Conservation (phyloP, 768 basidiomycete genomes). For the Pleurotus giganteus region DNA sequence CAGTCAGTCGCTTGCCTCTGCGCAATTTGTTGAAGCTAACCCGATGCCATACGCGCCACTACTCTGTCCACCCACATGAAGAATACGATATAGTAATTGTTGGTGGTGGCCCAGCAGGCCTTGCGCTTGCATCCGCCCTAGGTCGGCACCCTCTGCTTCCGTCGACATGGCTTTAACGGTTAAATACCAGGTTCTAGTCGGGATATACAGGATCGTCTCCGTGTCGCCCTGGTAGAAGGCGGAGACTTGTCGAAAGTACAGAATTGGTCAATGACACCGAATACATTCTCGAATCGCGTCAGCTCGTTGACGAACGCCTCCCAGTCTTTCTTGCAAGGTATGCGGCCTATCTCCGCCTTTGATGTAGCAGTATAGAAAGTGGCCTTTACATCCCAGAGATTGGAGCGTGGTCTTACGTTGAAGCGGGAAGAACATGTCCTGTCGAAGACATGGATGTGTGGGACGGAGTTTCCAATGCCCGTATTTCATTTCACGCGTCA, state of each 20-base stretch:
- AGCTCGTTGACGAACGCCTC: constrained; percentile 83
- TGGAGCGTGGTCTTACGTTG: constrained; percentile 83
- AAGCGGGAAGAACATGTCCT: constrained; percentile 60
- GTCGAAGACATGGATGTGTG: constrained; percentile 92
- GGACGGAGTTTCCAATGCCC: constrained; percentile 85
- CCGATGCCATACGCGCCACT: background rate
- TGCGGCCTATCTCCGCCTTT: constrained; percentile 4
- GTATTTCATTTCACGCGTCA: constrained; percentile 66
- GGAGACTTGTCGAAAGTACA: constrained; percentile 68
- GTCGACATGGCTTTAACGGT: constrained; percentile 4
- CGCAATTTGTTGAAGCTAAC: constrained; percentile 8
- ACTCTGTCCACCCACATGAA: constrained; percentile 21
- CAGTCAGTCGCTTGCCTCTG: background rate
- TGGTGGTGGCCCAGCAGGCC: constrained; percentile 90
- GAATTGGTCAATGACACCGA: constrained; percentile 58
- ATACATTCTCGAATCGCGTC: constrained; percentile 76
- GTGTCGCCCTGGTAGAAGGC: constrained; percentile 79
- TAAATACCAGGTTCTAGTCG: constrained; percentile 48
- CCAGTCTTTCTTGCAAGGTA: constrained; percentile 64
- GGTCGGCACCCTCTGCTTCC: constrained; percentile 41
- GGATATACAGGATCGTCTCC: constrained; percentile 47
- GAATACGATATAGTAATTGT: constrained; percentile 90
- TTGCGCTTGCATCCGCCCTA: constrained; percentile 85
- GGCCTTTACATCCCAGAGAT: constrained; percentile 47
- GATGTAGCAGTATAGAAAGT: background rate